These are phyloP conservation scores for Xanthoconium separans DNA, from an alignment of 1,284 basidiomycete genomes.

Conservation along the genomic window DNA sequence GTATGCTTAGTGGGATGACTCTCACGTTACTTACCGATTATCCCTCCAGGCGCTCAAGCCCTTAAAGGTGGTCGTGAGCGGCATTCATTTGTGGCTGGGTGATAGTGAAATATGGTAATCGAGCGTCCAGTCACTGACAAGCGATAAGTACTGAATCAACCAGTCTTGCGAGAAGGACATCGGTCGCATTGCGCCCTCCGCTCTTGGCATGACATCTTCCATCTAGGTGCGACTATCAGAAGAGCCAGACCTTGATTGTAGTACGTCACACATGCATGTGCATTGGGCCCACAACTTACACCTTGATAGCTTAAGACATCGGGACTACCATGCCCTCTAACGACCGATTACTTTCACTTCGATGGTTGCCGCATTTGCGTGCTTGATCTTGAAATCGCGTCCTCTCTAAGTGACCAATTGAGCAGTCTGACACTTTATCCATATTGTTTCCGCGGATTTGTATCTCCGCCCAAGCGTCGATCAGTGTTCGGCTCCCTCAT, in stretches of 20 bases:
- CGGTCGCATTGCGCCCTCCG: background rate
- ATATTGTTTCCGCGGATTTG: slow-evolving; percentile 6
- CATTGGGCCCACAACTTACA: background rate
- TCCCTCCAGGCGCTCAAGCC: background rate
- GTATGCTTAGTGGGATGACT: background rate
- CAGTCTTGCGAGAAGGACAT: background rate
- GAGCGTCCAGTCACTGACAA: background rate
- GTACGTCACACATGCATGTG: slow-evolving; percentile 16
- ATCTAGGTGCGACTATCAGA: background rate
- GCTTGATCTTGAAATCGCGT: background rate
- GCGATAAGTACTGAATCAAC: background rate
- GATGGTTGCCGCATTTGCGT: background rate
- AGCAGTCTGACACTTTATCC: background rate
- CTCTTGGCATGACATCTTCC: slow-evolving; percentile 11
- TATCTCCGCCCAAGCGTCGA: slow-evolving; percentile 6
- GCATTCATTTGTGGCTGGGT: background rate
- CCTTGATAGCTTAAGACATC: background rate
- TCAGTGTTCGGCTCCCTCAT: slow-evolving; percentile 4
- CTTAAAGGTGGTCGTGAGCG: background rate
- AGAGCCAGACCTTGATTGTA: background rate
- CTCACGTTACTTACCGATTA: slow-evolving; percentile 4
- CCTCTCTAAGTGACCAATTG: background rate
- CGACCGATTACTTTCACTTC: background rate
- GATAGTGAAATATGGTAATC: background rate
- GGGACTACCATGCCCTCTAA: background rate